These are phyloP conservation scores for Ceratobasidium papillatum DNA, from an alignment of 1,284 basidiomycete genomes.

Conservation along the genomic window DNA sequence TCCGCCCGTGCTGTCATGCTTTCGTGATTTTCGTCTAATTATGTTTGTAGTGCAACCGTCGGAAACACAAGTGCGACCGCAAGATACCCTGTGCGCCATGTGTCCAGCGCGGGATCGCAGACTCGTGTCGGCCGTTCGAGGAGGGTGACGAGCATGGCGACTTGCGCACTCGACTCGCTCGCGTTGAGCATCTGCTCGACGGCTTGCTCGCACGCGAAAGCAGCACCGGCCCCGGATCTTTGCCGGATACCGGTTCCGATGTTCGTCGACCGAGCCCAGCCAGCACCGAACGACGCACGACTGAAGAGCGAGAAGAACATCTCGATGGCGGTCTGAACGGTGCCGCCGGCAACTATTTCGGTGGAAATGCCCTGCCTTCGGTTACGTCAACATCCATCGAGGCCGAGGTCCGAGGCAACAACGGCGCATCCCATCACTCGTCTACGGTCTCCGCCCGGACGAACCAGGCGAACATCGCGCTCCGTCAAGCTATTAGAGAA, in stretches of 20 bases:
- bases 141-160: conserved; percentile 36
- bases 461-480: conserved; percentile 20
- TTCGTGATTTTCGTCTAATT: too few relatives aligned
- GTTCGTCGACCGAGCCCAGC: background rate
- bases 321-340: conserved; percentile 27
- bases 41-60: conserved; percentile 38
- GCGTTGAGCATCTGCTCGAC: conserved; percentile 18
- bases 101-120: conserved; percentile 29
- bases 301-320: conserved; percentile 27
- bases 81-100: conserved; percentile 35
- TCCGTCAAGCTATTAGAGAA: conserved; percentile 14
- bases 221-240: background rate
- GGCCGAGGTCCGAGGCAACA: conserved; percentile 21
- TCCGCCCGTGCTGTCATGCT: background rate
- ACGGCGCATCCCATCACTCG: background rate
- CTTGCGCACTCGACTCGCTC: conserved; percentile 11
- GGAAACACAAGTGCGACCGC: conserved; percentile 37
- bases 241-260: background rate
- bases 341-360: conserved; percentile 25
- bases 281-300: background rate
- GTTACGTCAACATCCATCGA: conserved; percentile 36
- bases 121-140: conserved; percentile 27
- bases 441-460: background rate
- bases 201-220: conserved; percentile 19
- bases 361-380: conserved; percentile 27